A percentile compares a stretch with the other conserved stretches of the same genome.
Conservation (phyloP, 176 grass and related monocot genomes). For the Lolium rigidum region DNA sequence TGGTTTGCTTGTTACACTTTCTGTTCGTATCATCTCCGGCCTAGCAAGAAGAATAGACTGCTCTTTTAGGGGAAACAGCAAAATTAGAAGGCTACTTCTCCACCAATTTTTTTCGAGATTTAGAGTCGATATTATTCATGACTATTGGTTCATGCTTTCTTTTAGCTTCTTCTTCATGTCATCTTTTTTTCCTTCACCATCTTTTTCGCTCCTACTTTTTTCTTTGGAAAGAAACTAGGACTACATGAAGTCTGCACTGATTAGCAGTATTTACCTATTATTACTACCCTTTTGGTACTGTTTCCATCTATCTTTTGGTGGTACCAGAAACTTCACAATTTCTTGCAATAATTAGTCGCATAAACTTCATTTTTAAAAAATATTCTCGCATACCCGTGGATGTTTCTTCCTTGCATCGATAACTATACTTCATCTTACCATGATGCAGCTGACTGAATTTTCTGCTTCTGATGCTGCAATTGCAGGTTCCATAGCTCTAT, state of each 20-base stretch:
- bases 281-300: not conserved
- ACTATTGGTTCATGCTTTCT: not conserved
- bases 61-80: not conserved
- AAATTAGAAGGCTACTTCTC: not conserved
- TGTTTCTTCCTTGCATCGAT: not conserved
- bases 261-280: not conserved
- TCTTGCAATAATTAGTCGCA: not conserved
- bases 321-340: not conserved
- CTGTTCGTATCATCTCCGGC: not conserved
- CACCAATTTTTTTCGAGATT: not conserved
- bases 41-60: not conserved
- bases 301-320: not conserved
- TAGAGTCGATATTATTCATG: not conserved
- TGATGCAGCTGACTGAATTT: constrained; percentile 21
- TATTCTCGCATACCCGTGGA: no score
- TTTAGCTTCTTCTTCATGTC: not conserved
- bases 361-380: not conserved
- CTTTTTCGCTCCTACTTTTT: not conserved
- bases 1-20: not conserved
- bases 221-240: not conserved
- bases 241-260: not conserved
- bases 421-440: not conserved
- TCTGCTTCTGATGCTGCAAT: not conserved
- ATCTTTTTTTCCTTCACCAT: not conserved
- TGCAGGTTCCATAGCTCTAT: constrained; percentile 26